Base-by-base conservation (phyloP, 2,329 filamentous ascomycete species). In the Didymella pomorum region DNA sequence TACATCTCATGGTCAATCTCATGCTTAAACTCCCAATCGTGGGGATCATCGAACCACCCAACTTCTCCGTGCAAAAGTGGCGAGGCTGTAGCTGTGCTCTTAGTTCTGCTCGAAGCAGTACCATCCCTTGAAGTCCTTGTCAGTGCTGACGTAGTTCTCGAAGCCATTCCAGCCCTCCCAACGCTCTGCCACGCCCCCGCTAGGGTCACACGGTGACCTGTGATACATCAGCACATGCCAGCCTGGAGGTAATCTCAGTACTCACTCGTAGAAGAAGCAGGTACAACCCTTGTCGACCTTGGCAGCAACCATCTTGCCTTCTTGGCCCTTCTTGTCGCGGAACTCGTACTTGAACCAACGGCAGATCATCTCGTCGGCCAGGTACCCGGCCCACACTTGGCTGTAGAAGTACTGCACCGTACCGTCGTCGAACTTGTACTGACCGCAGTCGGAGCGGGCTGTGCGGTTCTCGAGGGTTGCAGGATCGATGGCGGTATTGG, bases 401-500 rank as follows among this genome's bases (percentile, higher is more conserved):
- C 49, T 54, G 45, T 49, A 49, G 50, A 59, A 59, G n/a, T 54
- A 41, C 20, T 59, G 56, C 1, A 51, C 46, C 8, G 39, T 50
- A 28, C 42, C 56, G 28, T 59, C 51, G 16, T 59, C 33, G 41
- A 59, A 59, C 46, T 52, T 59, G 51, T 59, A 59, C 42, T 59
- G 45, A 4, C 56, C 56, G 26, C 56, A 59, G 31, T 46, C 31
- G 41, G 46, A 54, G n/a, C 51, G 51, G 11, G 56, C 26, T n/a
- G 39, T 21, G 7, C 35, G 28, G 2, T n/a, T 35, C 25, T 11
- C 42, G 23, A 31, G 10, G 5, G 21, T 18, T 4, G 11, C 14
- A 2, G 35, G 23, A 12, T 31, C 18, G 7, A n/a, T 20, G 25
- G 6, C 11, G 25, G 14, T 10, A n/a, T 20, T 41, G 10, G 35